Conservation (phyloP, 371 early-diverging fungal genomes). For the Neoconidiobolus thromboides region DNA sequence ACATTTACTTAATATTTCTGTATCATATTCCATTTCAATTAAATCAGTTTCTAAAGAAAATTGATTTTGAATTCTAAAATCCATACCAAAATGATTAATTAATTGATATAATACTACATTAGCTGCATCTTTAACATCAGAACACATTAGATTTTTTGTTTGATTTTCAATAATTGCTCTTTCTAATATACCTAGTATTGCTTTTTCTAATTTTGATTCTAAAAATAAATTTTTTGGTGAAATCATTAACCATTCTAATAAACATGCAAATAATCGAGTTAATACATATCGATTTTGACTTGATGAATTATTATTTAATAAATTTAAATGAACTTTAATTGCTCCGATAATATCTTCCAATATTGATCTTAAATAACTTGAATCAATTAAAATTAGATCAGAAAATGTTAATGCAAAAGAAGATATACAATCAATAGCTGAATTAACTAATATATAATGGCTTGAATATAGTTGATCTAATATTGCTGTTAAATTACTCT, state of each 20-base stretch:
- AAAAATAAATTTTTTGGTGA: background rate
- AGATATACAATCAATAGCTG: background rate
- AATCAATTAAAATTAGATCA: background rate
- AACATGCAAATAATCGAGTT: background rate
- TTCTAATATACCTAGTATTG: background rate
- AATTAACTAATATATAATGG: background rate
- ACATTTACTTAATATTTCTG: background rate
- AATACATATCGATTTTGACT: background rate
- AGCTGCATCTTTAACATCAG: background rate
- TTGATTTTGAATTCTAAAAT: background rate
- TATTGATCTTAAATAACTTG: background rate
- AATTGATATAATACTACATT: background rate
- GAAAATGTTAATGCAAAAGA: background rate
- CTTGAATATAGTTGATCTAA: constrained; percentile 3
- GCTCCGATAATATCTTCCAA: constrained; percentile 5
- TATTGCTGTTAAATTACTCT: background rate
- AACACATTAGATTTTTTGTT: background rate
- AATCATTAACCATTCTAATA: constrained; percentile 1
- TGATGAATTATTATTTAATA: background rate
- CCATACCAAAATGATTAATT: background rate
- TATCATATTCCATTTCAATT: background rate
- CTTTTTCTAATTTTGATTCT: background rate
- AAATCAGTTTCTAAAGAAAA: background rate
- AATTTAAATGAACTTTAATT: background rate
- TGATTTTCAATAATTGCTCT: background rate